A percentile compares a stretch with the other conserved stretches of the same genome.
These are phyloP conservation scores for Arabidopsis lyrata DNA, from an alignment of 441 rosid genomes.

Conservation along the genomic window DNA sequence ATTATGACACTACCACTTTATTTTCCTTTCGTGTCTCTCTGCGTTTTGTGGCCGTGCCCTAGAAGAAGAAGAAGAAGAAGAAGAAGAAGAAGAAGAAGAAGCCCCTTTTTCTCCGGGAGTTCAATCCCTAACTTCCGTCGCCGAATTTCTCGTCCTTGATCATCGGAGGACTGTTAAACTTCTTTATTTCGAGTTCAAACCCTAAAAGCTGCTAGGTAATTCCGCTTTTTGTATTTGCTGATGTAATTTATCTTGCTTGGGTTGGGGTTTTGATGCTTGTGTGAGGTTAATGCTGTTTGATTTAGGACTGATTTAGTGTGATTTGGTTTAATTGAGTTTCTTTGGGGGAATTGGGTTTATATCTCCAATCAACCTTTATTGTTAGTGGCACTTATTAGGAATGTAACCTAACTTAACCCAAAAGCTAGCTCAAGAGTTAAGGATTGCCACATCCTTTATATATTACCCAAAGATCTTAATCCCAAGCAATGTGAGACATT, in stretches of 20 bases:
- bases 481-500: no score
- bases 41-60: conserved; percentile 46
- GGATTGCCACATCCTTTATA: no score
- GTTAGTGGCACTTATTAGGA: conserved; percentile 46
- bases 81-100: no score
- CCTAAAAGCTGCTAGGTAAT: conserved; percentile 1
- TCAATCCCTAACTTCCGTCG: conserved; percentile 51
- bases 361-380: background rate
- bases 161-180: conserved; percentile 36
- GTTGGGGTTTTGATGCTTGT: conserved; percentile 32
- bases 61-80: no score
- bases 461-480: no score
- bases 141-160: conserved; percentile 48
- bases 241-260: background rate
- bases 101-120: conserved; percentile 21
- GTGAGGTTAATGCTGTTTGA: conserved; percentile 41
- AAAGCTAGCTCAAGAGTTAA: no score
- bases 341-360: conserved; percentile 39
- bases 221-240: background rate
- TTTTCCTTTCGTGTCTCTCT: conserved; percentile 40
- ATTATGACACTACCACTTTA: no score
- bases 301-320: conserved; percentile 28
- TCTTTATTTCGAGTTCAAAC: conserved; percentile 28
- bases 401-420: no score
- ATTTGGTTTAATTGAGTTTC: conserved; percentile 1